These are phyloP conservation scores for Saururus chinensis DNA, from an alignment of 164 flowering plant genomes.

Conservation along the genomic window DNA sequence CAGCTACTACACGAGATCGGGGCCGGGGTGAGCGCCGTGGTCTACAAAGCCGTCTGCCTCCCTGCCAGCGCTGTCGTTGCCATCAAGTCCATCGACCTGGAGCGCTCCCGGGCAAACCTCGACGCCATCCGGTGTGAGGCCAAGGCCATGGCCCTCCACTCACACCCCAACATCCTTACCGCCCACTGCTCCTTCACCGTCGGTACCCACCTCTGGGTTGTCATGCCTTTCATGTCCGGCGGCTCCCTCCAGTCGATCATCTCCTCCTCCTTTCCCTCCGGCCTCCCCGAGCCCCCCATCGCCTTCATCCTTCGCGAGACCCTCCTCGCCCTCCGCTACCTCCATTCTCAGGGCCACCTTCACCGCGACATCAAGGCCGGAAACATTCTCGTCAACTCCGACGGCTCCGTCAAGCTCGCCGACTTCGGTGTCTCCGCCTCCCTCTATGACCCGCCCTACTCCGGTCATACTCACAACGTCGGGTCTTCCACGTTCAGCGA, in stretches of 20 bases:
- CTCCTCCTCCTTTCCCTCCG: slow-evolving; percentile 46
- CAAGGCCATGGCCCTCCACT: slow-evolving; percentile 56
- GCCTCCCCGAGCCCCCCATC: slow-evolving; percentile 51
- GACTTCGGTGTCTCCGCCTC: slow-evolving; percentile 80
- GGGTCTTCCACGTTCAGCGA: slow-evolving; percentile 31
- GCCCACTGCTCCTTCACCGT: slow-evolving; percentile 77
- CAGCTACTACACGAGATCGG: slow-evolving; percentile 51
- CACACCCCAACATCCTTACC: slow-evolving; percentile 72
- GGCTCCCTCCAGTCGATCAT: slow-evolving; percentile 79
- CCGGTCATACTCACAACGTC: not conserved
- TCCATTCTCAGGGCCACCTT: slow-evolving; percentile 68
- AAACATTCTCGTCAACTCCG: slow-evolving; percentile 53
- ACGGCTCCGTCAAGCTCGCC: slow-evolving; percentile 55
- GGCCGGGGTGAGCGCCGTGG: slow-evolving; percentile 43
- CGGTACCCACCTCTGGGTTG: slow-evolving; percentile 65
- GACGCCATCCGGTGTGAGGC: slow-evolving; percentile 47
- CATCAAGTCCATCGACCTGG: slow-evolving; percentile 68
- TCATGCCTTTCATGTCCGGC: slow-evolving; percentile 67
- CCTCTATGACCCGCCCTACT: slow-evolving; percentile 30
- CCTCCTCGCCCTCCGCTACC: slow-evolving; percentile 56
- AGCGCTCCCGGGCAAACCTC: slow-evolving; percentile 34
- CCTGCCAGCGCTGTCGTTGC: slow-evolving; percentile 47
- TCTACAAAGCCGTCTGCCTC: slow-evolving; percentile 62
- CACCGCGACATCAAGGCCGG: slow-evolving; percentile 82
- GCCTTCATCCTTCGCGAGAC: slow-evolving; percentile 53